phyloP scores from a whole-genome alignment of 805 yeast species.

The Kodamaea jinghongensis region DNA sequence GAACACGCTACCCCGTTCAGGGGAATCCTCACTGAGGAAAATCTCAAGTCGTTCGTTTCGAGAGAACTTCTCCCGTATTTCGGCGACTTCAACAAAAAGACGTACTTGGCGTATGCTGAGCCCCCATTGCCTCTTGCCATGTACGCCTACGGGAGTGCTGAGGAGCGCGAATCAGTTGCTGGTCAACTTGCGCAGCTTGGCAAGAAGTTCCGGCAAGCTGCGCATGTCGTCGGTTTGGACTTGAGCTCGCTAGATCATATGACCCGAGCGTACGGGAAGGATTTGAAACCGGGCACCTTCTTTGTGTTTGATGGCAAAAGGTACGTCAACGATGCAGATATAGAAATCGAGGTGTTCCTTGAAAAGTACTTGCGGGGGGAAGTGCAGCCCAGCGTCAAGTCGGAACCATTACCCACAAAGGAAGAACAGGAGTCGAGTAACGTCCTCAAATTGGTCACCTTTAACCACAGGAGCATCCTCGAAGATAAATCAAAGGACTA shows the following conservation, averaged over 20 bases:
- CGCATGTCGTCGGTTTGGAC: slow-evolving; percentile 87
- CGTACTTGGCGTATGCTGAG: slow-evolving; percentile 60
- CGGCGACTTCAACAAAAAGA: slow-evolving; percentile 81
- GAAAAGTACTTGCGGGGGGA: slow-evolving; percentile 61
- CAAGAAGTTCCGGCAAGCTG: slow-evolving; percentile 69
- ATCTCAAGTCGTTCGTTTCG: slow-evolving; percentile 48
- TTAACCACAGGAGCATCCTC: slow-evolving; percentile 71
- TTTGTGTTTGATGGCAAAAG: slow-evolving; percentile 43
- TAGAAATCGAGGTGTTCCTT: no score
- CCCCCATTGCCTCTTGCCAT: slow-evolving; percentile 78
- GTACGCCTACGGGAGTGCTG: slow-evolving; percentile 72
- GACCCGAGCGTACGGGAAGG: slow-evolving; percentile 74
- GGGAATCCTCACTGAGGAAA: slow-evolving; percentile 29
- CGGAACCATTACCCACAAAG: slow-evolving; percentile 79
- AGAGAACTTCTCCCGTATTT: slow-evolving; percentile 75
- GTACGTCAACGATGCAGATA: no score
- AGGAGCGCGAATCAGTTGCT: slow-evolving; percentile 58
- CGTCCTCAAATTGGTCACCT: slow-evolving; percentile 76
- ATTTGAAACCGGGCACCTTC: slow-evolving; percentile 53
- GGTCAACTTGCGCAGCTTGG: slow-evolving; percentile 60
- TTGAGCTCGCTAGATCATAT: slow-evolving; percentile 78
- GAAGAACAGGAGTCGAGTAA: slow-evolving; percentile 62
- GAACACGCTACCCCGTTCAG: slow-evolving; percentile 48
- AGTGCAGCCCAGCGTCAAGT: slow-evolving; percentile 70
- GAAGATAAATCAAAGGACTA: slow-evolving; percentile 60